A percentile compares a stretch with the other conserved stretches of the same genome.
Evolutionary conservation across 1,139 yeast species (phyloP).

Genomic region (Geotrichum reessii): DNA sequence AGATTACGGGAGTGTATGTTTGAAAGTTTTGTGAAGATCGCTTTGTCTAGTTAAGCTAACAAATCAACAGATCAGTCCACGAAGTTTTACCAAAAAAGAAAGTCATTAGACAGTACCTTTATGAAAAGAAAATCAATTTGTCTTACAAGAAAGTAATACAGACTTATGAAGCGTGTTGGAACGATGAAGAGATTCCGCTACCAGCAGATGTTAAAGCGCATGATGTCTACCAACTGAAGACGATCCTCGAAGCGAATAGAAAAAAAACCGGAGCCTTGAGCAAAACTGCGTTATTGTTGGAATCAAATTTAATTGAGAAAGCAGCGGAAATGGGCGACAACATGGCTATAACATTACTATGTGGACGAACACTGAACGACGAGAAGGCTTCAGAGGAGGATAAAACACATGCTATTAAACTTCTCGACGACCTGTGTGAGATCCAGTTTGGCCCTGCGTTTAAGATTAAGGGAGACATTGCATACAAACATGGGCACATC

Average conservation of each 20-base stretch:
- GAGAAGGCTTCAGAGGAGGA: conserved; percentile 45
- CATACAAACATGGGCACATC: conserved; percentile 50
- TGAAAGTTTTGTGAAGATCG: background rate
- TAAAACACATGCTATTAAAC: conserved; percentile 52
- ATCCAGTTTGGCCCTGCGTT: conserved; percentile 63
- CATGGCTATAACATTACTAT: conserved; percentile 67
- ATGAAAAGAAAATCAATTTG: conserved; percentile 19
- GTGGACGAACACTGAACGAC: conserved; percentile 44
- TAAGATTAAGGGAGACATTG: conserved; percentile 70
- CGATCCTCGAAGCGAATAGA: conserved; percentile 58
- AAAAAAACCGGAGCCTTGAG: conserved; percentile 55
- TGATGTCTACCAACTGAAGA: conserved; percentile 65
- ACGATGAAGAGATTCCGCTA: conserved; percentile 19
- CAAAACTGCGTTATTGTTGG: conserved; percentile 44
- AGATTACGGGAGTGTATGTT: background rate
- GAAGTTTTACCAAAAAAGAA: conserved; percentile 19
- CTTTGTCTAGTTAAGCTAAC: background rate
- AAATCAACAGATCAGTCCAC: conserved; percentile 5
- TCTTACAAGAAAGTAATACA: conserved; percentile 18
- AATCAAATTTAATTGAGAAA: conserved; percentile 63
- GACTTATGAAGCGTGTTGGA: conserved; percentile 22
- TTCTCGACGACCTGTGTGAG: conserved; percentile 54
- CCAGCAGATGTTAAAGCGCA: conserved; percentile 47
- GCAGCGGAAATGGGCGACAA: conserved; percentile 81
- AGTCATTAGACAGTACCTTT: conserved; percentile 19